phyloP scores from a whole-genome alignment of 140 eudicot species.

The Erigeron philadelphicus region DNA sequence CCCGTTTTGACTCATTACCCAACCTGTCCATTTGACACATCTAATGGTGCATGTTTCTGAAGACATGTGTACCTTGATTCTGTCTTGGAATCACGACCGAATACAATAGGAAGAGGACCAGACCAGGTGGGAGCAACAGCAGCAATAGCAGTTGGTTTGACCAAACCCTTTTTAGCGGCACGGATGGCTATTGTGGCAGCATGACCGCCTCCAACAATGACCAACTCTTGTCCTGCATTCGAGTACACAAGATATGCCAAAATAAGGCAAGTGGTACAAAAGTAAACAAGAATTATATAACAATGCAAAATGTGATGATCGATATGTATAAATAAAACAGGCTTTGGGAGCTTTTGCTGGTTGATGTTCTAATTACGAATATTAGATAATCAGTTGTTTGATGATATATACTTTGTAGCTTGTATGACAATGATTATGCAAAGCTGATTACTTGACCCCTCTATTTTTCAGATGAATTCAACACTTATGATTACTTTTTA shows the following conservation, averaged over 20 bases:
- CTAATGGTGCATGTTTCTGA: neutral
- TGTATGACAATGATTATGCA: neutral
- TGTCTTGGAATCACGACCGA: conserved; percentile 77
- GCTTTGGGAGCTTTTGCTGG: too few relatives aligned
- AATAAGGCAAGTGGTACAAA: neutral
- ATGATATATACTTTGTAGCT: neutral
- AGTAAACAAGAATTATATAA: neutral
- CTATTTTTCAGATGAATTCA: too few relatives aligned
- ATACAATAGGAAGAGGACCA: conserved; percentile 97
- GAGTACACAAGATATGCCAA: conserved; percentile 9
- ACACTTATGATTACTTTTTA: too few relatives aligned
- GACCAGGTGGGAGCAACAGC: conserved; percentile 99
- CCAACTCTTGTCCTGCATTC: conserved; percentile 45
- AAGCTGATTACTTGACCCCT: neutral
- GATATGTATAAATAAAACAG: neutral
- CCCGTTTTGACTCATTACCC: neutral
- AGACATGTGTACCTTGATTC: conserved; percentile 59
- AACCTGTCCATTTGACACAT: conserved; percentile 8
- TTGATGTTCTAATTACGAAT: neutral
- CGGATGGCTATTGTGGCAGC: conserved; percentile 89
- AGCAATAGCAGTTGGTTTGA: conserved; percentile 79
- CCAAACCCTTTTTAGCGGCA: conserved; percentile 79
- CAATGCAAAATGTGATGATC: neutral
- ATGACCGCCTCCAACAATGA: conserved; percentile 91
- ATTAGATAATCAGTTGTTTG: neutral